Conservation (phyloP, 2,329 filamentous ascomycete species). For the Monosporascus ibericus region DNA sequence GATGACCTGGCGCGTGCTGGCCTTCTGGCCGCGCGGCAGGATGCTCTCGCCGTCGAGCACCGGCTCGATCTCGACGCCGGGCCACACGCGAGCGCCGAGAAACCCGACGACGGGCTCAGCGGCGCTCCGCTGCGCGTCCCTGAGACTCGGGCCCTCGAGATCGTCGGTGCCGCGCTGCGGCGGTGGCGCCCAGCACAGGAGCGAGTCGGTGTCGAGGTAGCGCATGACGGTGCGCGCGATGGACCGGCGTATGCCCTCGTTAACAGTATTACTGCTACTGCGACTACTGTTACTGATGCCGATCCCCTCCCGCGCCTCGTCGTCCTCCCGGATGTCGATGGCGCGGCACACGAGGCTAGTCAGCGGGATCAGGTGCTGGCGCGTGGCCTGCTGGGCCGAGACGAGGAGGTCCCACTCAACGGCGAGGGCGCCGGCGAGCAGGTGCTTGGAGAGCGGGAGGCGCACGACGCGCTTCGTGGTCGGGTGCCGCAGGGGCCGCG, state of each 20-base stretch:
- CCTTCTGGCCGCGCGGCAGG: constrained; percentile 65
- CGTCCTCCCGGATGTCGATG: constrained; percentile 69
- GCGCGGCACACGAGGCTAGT: constrained; percentile 81
- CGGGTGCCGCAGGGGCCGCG: constrained; percentile 71
- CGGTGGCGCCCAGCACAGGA: constrained; percentile 78
- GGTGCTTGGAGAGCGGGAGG: constrained; percentile 67
- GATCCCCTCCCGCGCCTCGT: constrained; percentile 39
- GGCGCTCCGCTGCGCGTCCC: constrained; percentile 64
- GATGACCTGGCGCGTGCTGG: constrained; percentile 71
- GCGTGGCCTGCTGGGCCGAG: constrained; percentile 76
- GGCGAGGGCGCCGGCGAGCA: constrained; percentile 79
- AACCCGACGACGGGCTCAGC: constrained; percentile 67
- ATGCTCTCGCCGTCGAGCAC: constrained; percentile 77
- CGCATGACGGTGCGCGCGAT: constrained; percentile 68
- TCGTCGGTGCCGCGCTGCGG: constrained; percentile 42
- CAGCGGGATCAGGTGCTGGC: constrained; percentile 82
- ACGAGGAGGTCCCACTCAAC: constrained; percentile 88
- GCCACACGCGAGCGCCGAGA: constrained; percentile 72
- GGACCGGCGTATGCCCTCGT: constrained; percentile 49
- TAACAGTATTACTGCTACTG: constrained; percentile 7
- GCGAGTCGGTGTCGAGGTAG: constrained; percentile 86
- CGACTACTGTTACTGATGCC: background rate
- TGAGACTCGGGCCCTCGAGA: constrained; percentile 52
- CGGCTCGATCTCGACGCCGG: constrained; percentile 69
- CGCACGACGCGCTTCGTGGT: constrained; percentile 65